These are phyloP conservation scores for Fusarium tjaetaba DNA, from an alignment of 2,329 filamentous ascomycete species.

Conservation along the genomic window DNA sequence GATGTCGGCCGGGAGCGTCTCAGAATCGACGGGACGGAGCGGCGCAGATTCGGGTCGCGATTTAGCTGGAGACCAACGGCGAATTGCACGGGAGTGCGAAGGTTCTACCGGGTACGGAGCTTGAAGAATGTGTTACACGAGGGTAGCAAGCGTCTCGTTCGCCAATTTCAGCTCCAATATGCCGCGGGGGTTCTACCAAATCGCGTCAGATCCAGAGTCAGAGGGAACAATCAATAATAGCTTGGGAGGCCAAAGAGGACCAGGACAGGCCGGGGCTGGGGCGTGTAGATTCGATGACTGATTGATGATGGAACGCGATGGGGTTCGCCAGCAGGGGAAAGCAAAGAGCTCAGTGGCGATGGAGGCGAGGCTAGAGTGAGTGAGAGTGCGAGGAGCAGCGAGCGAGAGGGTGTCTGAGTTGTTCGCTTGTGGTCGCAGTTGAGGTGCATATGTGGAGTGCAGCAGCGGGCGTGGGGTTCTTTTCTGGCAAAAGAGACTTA, in stretches of 20 bases:
- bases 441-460: constrained; percentile 46
- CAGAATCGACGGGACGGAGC: constrained; percentile 39
- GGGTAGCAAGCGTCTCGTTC: constrained; percentile 42
- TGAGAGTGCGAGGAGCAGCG: constrained; percentile 16
- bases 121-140: constrained; percentile 42
- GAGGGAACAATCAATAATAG: constrained; percentile 12
- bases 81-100: constrained; percentile 28
- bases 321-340: constrained; percentile 31
- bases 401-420: constrained; percentile 47
- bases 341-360: constrained; percentile 9
- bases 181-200: constrained; percentile 34
- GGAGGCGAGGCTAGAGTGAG: constrained; percentile 22
- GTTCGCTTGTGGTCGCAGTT: constrained; percentile 44
- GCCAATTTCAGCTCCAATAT: constrained; percentile 36
- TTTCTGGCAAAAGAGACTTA: constrained; percentile 43
- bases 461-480: constrained; percentile 50
- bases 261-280: constrained; percentile 15
- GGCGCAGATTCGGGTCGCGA: constrained; percentile 37
- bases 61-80: constrained; percentile 23
- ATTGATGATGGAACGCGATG: constrained; percentile 17
- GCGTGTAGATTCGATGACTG: constrained; percentile 22
- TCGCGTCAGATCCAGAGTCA: constrained; percentile 41
- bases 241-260: constrained; percentile 9
- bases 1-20: constrained; percentile 32
- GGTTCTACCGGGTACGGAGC: constrained; percentile 33